phyloP scores from a whole-genome alignment of 2,329 filamentous ascomycete species.

The Dactylellina haptotyla region DNA sequence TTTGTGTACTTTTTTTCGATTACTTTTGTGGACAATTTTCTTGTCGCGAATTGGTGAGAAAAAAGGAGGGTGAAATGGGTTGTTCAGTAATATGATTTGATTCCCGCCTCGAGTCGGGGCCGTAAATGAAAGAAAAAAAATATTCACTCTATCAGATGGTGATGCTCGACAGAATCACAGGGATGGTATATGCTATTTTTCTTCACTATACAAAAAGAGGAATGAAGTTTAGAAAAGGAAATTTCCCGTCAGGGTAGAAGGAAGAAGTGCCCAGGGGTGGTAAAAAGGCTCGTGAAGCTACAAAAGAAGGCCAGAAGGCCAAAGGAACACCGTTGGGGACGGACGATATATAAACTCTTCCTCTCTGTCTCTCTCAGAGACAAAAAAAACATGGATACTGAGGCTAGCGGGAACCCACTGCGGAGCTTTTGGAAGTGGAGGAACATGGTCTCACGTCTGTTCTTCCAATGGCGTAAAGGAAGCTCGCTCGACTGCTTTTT shows the following conservation, averaged over 20 bases:
- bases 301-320: not conserved
- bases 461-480: slow-evolving; percentile 20
- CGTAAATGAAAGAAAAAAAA: not conserved
- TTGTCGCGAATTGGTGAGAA: not conserved
- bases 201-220: not conserved
- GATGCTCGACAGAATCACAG: not conserved
- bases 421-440: slow-evolving; percentile 1
- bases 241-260: not conserved
- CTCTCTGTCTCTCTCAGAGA: not conserved
- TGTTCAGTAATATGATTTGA: slow-evolving; percentile 3
- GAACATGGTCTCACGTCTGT: slow-evolving; percentile 3
- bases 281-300: no score
- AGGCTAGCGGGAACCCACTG: not conserved
- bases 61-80: not conserved
- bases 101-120: not conserved
- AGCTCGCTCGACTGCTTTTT: not conserved
- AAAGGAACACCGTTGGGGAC: not conserved
- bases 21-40: not conserved
- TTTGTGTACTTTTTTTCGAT: not conserved
- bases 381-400: slow-evolving; percentile 6
- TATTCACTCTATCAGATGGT: not conserved
- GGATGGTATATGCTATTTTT: not conserved
- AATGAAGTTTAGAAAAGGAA: not conserved
- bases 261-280: no score
- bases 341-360: slow-evolving; percentile 16